Evolutionary conservation across 1,284 basidiomycete genomes (phyloP).

Genomic region (Ganoderma lingzhi): DNA sequence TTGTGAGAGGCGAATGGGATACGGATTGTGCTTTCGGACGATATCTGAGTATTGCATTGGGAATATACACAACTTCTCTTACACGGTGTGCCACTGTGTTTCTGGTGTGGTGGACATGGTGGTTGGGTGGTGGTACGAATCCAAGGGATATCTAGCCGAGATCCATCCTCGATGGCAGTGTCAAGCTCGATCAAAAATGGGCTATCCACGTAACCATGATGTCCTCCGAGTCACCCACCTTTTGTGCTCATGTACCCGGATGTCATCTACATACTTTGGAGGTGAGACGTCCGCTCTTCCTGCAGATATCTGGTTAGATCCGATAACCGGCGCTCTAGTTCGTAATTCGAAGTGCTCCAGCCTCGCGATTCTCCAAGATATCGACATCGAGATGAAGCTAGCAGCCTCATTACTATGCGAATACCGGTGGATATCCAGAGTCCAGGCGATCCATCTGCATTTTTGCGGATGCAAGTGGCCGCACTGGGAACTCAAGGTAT

Average conservation of each 20-base stretch:
- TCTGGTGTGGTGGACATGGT: constrained; percentile 37
- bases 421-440: neutral
- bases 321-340: neutral
- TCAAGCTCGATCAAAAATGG: neutral
- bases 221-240: neutral
- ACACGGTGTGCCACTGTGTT: constrained; percentile 42
- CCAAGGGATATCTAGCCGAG: constrained; percentile 13
- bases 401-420: neutral
- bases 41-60: constrained; percentile 9
- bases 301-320: neutral
- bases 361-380: neutral
- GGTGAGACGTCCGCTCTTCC: neutral
- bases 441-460: neutral
- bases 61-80: constrained; percentile 19
- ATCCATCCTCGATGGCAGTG: constrained; percentile 10
- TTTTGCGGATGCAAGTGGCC: neutral
- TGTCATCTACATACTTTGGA: neutral
- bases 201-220: neutral
- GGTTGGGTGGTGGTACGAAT: constrained; percentile 36
- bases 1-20: constrained; percentile 79
- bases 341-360: neutral
- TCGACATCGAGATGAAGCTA: neutral
- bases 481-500: constrained; percentile 8
- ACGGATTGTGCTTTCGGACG: constrained; percentile 62
- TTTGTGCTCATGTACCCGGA: neutral